These are phyloP conservation scores for Leucocoprinus birnbaumii DNA, from an alignment of 768 basidiomycete genomes.

Conservation along the genomic window DNA sequence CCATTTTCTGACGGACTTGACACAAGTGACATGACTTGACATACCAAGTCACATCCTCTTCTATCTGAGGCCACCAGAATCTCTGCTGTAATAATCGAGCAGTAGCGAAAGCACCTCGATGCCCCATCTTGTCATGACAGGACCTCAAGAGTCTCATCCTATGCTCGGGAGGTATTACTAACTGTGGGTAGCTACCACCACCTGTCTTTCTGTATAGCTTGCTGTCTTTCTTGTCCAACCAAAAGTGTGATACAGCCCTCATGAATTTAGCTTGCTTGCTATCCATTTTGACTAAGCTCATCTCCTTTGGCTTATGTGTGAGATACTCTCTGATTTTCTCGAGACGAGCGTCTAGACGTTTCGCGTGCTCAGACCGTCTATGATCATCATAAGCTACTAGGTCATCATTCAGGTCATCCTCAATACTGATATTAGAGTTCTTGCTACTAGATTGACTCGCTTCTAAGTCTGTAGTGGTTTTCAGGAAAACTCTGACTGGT, in stretches of 20 bases:
- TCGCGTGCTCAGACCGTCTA: too few relatives aligned
- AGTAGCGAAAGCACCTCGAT: constrained; percentile 21
- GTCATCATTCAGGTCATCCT: too few relatives aligned
- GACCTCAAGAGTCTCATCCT: constrained; percentile 19
- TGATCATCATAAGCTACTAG: too few relatives aligned
- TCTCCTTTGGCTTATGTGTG: not conserved
- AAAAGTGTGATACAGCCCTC: constrained; percentile 13
- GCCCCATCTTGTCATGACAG: constrained; percentile 22
- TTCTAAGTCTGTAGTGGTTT: too few relatives aligned
- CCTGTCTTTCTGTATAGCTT: constrained; percentile 12
- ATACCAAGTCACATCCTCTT: constrained; percentile 22
- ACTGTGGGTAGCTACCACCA: constrained; percentile 11
- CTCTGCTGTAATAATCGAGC: constrained; percentile 12
- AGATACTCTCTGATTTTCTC: not conserved
- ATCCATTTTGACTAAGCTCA: not conserved
- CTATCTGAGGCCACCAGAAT: constrained; percentile 29
- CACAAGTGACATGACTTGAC: constrained; percentile 21
- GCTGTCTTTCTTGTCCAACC: constrained; percentile 14
- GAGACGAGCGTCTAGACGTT: not conserved
- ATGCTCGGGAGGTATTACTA: constrained; percentile 18
- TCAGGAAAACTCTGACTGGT: too few relatives aligned
- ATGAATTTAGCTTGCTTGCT: not conserved
- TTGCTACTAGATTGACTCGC: too few relatives aligned
- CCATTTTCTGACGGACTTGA: constrained; percentile 18
- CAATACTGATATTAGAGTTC: too few relatives aligned